A percentile compares a stretch with the other conserved stretches of the same genome.
Evolutionary conservation across 176 grass and related monocot species (phyloP).

Genomic region (Oryza rufipogon): DNA sequence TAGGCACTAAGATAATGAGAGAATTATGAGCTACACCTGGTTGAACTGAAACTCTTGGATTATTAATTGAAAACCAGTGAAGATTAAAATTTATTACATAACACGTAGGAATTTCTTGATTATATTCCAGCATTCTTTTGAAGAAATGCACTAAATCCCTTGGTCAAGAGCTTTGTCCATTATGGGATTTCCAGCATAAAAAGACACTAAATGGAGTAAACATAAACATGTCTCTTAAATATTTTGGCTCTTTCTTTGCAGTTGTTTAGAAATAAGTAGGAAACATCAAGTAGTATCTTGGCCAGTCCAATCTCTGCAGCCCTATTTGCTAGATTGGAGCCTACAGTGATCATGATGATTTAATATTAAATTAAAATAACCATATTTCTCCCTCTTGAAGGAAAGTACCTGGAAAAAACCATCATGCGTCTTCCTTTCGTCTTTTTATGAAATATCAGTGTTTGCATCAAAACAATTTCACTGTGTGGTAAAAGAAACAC

Average conservation of each 20-base stretch:
- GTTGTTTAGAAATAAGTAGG: not conserved
- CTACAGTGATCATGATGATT: not conserved
- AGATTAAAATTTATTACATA: not conserved
- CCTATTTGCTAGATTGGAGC: constrained; percentile 4
- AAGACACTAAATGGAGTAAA: not conserved
- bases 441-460: not conserved
- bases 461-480: constrained; percentile 4
- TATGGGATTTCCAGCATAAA: constrained; percentile 10
- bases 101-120: not conserved
- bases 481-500: constrained; percentile 1
- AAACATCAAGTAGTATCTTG: not conserved
- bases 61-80: constrained; percentile 17
- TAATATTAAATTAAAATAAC: constrained; percentile 23
- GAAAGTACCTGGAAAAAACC: not conserved
- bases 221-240: not conserved
- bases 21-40: not conserved
- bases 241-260: not conserved
- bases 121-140: not conserved
- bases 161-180: not conserved
- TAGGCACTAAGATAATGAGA: not conserved
- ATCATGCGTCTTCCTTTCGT: not conserved
- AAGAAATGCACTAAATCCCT: not conserved
- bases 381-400: not conserved
- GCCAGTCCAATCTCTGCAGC: not conserved
- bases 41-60: not conserved